Base-by-base conservation (phyloP, 1,284 basidiomycete species). In the Cystobasidiaceae sp. region DNA sequence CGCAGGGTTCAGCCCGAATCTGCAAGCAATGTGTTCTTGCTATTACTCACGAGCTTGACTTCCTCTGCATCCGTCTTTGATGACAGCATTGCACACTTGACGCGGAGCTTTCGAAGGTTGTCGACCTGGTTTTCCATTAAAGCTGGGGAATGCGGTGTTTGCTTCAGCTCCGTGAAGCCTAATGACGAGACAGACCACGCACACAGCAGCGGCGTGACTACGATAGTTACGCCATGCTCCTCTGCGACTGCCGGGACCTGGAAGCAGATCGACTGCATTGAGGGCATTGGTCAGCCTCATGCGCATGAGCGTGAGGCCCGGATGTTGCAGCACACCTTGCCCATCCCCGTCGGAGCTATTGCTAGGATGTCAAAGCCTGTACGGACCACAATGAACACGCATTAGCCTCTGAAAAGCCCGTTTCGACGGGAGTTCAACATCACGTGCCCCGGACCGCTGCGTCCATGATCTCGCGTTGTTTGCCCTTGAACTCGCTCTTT, bases 121-220 rank as follows among this genome's bases (percentile, higher is more conserved):
- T 82, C 77, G n/a, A 91, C 82, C 79, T 93, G 90, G 72, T 92
- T 87, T 72, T 87, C 85, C 86, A 93, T 92, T 21, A 93, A 76
- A 21, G 89, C 89, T 89, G 66, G 3, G 32, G 48, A 43, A 17
- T 30, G 19, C 17, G 23, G 43, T 23, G 43, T 48, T 23, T 6
- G 32, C 17, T 55, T 5, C 19, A 37, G 13, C 11, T 8, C 30
- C 8, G 3, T 55, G 4, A 13, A 17, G 21, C 11, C 9, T 17
- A 28, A 23, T 37, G 9, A 7, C 3, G n/a, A 17, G 23, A 8
- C 15, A 39, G 11, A 54, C 11, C 30, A 71, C 82, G 59, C 62
- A 87, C 89, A 84, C 1, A 90, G 79, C 15, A 92, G 79, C 17
- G 90, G 90, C 0, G 87, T 89, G 17, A 92, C 81, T 2, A 92